These are phyloP conservation scores for Trypanosoma mega DNA, from an alignment of 208 protist species.

Conservation along the genomic window DNA sequence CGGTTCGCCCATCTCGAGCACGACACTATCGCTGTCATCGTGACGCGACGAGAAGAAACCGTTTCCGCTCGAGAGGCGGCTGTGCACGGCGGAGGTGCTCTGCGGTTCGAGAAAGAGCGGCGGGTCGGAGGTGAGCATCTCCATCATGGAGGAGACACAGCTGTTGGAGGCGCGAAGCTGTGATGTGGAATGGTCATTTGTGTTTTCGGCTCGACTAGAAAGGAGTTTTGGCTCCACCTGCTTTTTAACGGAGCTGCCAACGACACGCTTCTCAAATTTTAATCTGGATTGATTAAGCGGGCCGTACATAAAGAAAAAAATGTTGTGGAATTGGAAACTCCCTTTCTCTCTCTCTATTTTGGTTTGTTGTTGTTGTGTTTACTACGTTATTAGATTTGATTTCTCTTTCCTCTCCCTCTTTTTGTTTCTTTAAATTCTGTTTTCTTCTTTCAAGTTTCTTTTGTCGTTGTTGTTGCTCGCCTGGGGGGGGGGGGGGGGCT, in stretches of 20 bases:
- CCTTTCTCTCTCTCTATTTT: neutral
- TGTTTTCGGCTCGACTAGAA: neutral
- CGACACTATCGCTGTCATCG: no score
- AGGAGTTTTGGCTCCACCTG: slow-evolving; percentile 1
- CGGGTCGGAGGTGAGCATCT: slow-evolving; percentile 19
- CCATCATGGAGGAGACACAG: slow-evolving; percentile 1
- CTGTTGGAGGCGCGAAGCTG: neutral
- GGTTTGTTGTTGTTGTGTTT: neutral
- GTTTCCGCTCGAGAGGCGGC: neutral
- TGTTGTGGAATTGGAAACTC: no score
- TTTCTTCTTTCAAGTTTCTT: no score
- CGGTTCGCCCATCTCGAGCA: slow-evolving; percentile 5
- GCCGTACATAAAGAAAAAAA: slow-evolving; percentile 15
- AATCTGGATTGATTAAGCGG: neutral
- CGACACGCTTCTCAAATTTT: slow-evolving; percentile 28
- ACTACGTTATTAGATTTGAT: no score
- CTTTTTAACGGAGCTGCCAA: slow-evolving; percentile 8
- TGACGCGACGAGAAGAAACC: neutral
- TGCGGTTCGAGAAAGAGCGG: neutral
- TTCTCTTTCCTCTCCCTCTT: no score
- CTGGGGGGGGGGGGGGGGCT: no score
- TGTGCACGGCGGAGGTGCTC: neutral
- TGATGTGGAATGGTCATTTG: neutral
- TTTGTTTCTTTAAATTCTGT: no score
- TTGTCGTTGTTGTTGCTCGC: no score